Conservation (phyloP, 192 early-diverging fungal species). For the Backusella parvicylindrica region DNA sequence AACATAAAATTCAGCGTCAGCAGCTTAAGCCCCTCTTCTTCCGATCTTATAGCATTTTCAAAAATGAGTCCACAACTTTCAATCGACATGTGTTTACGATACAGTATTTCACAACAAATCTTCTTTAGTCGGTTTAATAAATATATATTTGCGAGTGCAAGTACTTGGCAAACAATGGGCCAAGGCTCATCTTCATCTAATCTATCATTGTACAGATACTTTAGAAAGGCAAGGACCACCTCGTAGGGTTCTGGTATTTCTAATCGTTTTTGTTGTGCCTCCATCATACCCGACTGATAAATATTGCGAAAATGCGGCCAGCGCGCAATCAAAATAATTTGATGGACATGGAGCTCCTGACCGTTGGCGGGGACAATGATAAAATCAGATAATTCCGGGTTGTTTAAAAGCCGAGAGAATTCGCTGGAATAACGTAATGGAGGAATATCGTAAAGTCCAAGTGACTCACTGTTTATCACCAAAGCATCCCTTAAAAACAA, state of each 20-base stretch:
- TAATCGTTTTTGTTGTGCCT: conserved; percentile 44
- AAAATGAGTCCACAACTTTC: conserved; percentile 50
- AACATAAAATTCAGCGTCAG: conserved; percentile 50
- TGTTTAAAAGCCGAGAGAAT: conserved; percentile 46
- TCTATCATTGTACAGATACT: conserved; percentile 55
- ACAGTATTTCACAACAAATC: conserved; percentile 46
- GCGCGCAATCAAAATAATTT: conserved; percentile 53
- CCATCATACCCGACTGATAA: conserved; percentile 57
- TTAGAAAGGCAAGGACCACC: conserved; percentile 49
- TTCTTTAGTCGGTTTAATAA: conserved; percentile 55
- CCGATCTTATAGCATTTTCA: conserved; percentile 44
- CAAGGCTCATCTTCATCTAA: conserved; percentile 37
- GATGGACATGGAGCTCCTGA: conserved; percentile 53
- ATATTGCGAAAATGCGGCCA: conserved; percentile 60
- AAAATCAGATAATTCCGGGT: conserved; percentile 57
- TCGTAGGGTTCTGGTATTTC: conserved; percentile 50
- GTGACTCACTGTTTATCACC: conserved; percentile 48
- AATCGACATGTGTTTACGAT: conserved; percentile 42
- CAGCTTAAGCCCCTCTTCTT: conserved; percentile 49
- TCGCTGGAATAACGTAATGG: conserved; percentile 36
- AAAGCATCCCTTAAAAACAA: conserved; percentile 36
- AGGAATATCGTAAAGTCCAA: conserved; percentile 54
- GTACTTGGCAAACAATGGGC: conserved; percentile 45
- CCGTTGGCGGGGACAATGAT: conserved; percentile 38
- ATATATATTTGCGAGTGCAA: conserved; percentile 60